Conservation (phyloP, 176 grass and related monocot species). For the Eragrostis curvula region DNA sequence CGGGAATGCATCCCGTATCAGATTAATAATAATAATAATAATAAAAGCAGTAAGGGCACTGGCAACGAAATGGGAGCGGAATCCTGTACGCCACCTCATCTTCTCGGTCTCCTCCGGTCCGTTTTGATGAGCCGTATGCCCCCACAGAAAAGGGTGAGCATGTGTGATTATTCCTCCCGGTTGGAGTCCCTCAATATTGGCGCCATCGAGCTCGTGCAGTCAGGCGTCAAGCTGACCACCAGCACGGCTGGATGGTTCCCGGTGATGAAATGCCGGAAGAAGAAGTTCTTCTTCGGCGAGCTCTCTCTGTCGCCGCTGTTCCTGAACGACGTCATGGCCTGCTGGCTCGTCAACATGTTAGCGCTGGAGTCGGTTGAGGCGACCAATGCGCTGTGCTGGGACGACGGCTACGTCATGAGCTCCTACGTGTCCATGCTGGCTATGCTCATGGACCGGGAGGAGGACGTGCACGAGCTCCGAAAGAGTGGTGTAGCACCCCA, state of each 20-base stretch:
- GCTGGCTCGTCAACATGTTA: background rate
- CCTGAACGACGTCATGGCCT: background rate
- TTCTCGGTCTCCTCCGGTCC: too few relatives aligned
- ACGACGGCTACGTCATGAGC: background rate
- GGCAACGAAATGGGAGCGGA: too few relatives aligned
- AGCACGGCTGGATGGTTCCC: background rate
- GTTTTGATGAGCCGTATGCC: too few relatives aligned
- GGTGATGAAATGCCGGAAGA: background rate
- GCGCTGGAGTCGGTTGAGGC: background rate
- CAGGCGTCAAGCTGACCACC: background rate
- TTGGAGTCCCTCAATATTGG: too few relatives aligned
- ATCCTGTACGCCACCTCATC: too few relatives aligned
- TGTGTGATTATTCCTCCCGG: too few relatives aligned
- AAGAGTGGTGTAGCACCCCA: too few relatives aligned
- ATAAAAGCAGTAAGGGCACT: too few relatives aligned
- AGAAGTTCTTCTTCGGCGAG: background rate
- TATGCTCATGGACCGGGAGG: conserved; percentile 1
- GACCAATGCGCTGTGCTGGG: too few relatives aligned
- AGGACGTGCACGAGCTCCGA: conserved; percentile 5
- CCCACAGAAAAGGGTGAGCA: too few relatives aligned
- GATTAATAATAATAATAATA: too few relatives aligned
- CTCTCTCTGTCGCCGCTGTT: background rate
- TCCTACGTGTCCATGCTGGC: conserved; percentile 5
- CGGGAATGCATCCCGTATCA: too few relatives aligned
- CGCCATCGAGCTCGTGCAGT: background rate